A percentile compares a stretch with the other conserved stretches of the same genome.
These are phyloP conservation scores for Cardamine chenopodiifolia DNA, from an alignment of 345 rosid species.

Conservation along the genomic window DNA sequence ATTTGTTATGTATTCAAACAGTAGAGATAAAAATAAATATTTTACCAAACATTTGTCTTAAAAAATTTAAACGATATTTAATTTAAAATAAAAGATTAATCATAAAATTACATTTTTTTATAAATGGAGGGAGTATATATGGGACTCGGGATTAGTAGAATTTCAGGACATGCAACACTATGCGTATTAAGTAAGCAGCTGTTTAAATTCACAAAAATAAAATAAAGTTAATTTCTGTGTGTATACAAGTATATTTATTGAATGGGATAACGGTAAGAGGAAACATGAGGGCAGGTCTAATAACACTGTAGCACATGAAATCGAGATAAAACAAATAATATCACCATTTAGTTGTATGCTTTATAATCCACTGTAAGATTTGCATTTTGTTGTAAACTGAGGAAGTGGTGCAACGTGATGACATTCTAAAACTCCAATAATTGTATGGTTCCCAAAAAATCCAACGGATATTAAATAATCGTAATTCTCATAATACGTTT, in stretches of 20 bases:
- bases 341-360: not conserved
- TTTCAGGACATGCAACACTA: not conserved
- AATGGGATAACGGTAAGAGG: conserved; percentile 5
- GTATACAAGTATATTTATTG: not conserved
- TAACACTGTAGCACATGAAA: not conserved
- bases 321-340: not conserved
- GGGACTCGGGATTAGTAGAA: not conserved
- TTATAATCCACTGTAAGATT: conserved; percentile 27
- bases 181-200: not conserved
- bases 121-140: too few species aligned
- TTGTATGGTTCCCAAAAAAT: conserved; percentile 30
- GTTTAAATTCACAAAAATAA: not conserved
- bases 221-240: not conserved
- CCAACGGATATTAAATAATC: conserved; percentile 9
- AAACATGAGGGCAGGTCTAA: conserved; percentile 29
- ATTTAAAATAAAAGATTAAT: too few species aligned
- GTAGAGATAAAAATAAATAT: too few species aligned
- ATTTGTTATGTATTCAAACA: too few species aligned
- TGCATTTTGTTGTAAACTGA: conserved; percentile 15
- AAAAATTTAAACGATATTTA: too few species aligned
- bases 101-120: too few species aligned
- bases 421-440: conserved; percentile 28
- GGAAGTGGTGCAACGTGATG: conserved; percentile 38
- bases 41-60: too few species aligned
- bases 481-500: not conserved